These are phyloP conservation scores for Thermochaetoides dissita DNA, from an alignment of 2,329 filamentous ascomycete genomes.

Conservation along the genomic window DNA sequence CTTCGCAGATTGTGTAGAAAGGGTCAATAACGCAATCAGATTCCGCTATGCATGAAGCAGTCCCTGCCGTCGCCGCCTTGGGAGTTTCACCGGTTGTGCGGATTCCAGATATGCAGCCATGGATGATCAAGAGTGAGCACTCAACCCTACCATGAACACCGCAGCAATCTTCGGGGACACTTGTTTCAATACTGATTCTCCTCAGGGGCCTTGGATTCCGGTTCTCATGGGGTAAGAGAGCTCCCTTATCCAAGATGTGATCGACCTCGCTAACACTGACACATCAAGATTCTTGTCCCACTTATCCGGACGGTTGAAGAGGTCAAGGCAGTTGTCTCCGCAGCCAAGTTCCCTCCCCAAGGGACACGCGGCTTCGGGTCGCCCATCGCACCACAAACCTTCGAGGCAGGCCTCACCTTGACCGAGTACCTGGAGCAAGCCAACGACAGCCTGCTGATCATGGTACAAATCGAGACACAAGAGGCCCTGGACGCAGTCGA, in stretches of 20 bases:
- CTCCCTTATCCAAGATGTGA: not conserved
- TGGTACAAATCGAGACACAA: constrained; percentile 54
- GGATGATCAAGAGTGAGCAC: constrained; percentile 41
- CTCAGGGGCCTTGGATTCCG: constrained; percentile 41
- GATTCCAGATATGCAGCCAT: constrained; percentile 41
- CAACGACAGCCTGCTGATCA: constrained; percentile 44
- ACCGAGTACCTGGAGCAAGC: constrained; percentile 43
- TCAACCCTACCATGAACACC: not conserved
- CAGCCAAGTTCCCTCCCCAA: constrained; percentile 42
- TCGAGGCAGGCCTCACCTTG: constrained; percentile 31
- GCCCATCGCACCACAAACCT: constrained; percentile 38
- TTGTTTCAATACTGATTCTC: not conserved
- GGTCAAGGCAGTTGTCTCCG: constrained; percentile 33
- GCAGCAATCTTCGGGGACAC: constrained; percentile 12
- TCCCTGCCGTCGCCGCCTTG: constrained; percentile 40
- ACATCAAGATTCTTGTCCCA: constrained; percentile 32
- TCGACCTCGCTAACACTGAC: no score
- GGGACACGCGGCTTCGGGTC: constrained; percentile 42
- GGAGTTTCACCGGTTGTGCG: constrained; percentile 42
- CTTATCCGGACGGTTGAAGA: constrained; percentile 40
- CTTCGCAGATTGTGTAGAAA: no score
- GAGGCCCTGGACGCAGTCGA: constrained; percentile 48
- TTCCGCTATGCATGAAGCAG: constrained; percentile 43
- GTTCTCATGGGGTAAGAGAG: constrained; percentile 38
- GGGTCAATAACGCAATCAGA: constrained; percentile 21